Evolutionary conservation across 2,329 filamentous ascomycete genomes (phyloP), one percentile per base, ranked within the genome.

Genomic region (Hawksworthiomyces lignivorus): DNA sequence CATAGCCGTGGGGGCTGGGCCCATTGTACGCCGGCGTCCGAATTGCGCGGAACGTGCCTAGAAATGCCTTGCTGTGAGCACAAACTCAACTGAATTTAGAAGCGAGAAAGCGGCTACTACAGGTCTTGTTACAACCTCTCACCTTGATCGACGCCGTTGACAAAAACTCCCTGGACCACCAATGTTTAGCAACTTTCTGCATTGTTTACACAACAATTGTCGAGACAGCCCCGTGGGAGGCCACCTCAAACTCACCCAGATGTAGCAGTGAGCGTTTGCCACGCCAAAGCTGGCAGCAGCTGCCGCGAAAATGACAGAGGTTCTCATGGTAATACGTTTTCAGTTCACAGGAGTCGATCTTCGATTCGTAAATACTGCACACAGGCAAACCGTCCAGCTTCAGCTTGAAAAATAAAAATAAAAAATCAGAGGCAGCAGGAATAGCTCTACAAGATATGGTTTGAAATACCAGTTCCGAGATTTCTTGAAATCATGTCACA

Each of bases 1-100:
- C 54, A 50, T 62, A 65, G 11, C 62, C 62, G 8, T 48, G 45
- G 2, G 57, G 55, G 10, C 56, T 57, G 7, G 56, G 56, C 6
- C 55, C 59, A 34, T 63, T 65, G 54, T 51, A 53, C 6, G 52
- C 48, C 11, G 51, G 52, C 3, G 46, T 48, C 8, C 52, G 43
- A 26, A 54, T 50, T 14, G 36, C 50, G 14, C 45, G 46, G 35
- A 48, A 49, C 17, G 49, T 51, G 14, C 41, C 41, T 43, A 14
- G 17, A n/a, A 9, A n/a, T 7, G n/a, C 12, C n/a, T 9, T n/a
- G 24, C 24, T 24, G 28, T 42, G n/a, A 42, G 32, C 20, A 11
- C 8, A 18, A 7, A 7, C 7, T 8, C 18, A 20, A 7, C 18
- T 3, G 7, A 11, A 11, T 33, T 7, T 3, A 33, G 9, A 10